These are phyloP conservation scores for Aspergillus fumigatus DNA, from an alignment of 2,329 filamentous ascomycete species.

Conservation along the genomic window DNA sequence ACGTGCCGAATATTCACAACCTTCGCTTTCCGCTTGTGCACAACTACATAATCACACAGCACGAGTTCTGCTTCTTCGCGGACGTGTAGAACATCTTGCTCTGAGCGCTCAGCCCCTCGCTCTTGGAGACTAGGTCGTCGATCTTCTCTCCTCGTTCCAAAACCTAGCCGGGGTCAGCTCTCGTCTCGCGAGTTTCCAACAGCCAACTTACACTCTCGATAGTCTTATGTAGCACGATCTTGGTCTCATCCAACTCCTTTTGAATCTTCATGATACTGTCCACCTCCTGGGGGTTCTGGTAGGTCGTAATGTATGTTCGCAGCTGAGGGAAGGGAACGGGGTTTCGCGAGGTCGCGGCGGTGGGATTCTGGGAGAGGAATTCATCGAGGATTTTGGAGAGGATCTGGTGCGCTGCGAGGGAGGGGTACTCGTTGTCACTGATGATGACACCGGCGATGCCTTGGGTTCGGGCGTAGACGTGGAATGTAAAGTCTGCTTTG, in stretches of 20 bases:
- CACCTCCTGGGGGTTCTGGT: conserved; percentile 82
- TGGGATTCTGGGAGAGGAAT: conserved; percentile 72
- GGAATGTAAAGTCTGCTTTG: conserved; percentile 49
- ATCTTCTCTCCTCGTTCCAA: conserved; percentile 95
- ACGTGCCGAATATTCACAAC: background rate
- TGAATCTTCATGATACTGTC: conserved; percentile 96
- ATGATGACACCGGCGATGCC: conserved; percentile 74
- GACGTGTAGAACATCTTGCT: conserved; percentile 94
- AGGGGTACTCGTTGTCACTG: conserved; percentile 69
- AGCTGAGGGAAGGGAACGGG: conserved; percentile 63
- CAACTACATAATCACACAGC: conserved; percentile 44
- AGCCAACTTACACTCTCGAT: conserved; percentile 56
- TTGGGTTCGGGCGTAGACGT: conserved; percentile 67
- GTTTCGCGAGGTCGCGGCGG: conserved; percentile 43
- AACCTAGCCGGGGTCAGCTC: conserved; percentile 17
- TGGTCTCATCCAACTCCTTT: conserved; percentile 94
- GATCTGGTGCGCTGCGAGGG: conserved; percentile 77
- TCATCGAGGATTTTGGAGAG: conserved; percentile 84
- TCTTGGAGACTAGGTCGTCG: conserved; percentile 88
- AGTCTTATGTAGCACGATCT: conserved; percentile 95
- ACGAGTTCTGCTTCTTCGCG: conserved; percentile 78
- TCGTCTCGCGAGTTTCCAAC: background rate
- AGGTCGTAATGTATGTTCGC: conserved; percentile 71
- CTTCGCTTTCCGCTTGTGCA: background rate
- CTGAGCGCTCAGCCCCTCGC: conserved; percentile 80